phyloP scores from a whole-genome alignment of 495 filamentous ascomycete species.

The Evansstolkia leycettana region DNA sequence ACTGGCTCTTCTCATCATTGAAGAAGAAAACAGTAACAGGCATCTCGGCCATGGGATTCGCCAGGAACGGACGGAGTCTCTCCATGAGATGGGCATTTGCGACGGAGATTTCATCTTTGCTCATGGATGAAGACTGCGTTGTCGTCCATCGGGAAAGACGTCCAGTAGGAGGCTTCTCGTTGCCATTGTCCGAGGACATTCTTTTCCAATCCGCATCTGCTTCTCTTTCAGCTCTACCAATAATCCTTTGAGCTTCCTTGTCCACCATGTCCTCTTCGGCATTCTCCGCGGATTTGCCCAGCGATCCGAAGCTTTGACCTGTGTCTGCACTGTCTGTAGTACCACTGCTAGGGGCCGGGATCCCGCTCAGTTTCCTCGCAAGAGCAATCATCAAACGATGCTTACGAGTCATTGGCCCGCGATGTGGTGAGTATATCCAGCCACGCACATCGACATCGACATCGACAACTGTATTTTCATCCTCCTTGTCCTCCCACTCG shows the following conservation, averaged over 20 bases:
- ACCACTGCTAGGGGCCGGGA: conserved; percentile 49
- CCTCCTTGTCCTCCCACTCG: conserved; percentile 57
- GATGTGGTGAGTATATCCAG: conserved; percentile 82
- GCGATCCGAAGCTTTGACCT: conserved; percentile 3
- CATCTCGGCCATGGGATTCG: conserved; percentile 56
- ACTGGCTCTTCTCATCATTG: conserved; percentile 64
- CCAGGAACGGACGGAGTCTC: conserved; percentile 77
- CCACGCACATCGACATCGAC: conserved; percentile 86
- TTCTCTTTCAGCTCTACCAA: conserved; percentile 55
- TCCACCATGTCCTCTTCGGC: conserved; percentile 52
- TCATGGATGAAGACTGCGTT: conserved; percentile 37
- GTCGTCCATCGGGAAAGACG: conserved; percentile 5
- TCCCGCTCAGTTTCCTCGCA: conserved; percentile 70
- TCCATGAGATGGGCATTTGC: conserved; percentile 83
- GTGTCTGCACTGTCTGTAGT: conserved; percentile 11
- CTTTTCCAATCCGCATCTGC: conserved; percentile 54
- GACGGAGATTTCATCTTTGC: conserved; percentile 54
- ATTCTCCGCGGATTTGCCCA: conserved; percentile 9
- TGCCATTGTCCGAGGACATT: conserved; percentile 6
- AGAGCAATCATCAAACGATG: conserved; percentile 77
- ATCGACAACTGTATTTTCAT: conserved; percentile 68
- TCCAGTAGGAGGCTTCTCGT: conserved; percentile 1
- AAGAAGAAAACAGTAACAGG: conserved; percentile 90
- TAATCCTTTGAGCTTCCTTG: conserved; percentile 61
- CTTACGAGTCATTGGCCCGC: conserved; percentile 75